phyloP scores from a whole-genome alignment of 257 asterid species.

The Primulina huaijiensis region DNA sequence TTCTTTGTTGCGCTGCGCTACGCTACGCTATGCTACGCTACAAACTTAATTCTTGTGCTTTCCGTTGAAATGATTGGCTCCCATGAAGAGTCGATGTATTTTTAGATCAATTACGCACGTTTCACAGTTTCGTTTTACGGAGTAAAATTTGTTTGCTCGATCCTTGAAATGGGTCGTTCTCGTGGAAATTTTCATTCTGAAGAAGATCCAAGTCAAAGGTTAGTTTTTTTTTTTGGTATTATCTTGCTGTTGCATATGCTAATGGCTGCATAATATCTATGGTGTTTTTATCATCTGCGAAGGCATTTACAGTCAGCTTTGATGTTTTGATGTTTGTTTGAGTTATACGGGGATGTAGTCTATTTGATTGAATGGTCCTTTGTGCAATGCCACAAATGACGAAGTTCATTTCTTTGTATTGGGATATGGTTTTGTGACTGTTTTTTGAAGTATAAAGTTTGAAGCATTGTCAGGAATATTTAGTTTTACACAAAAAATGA shows the following conservation, averaged over 20 bases:
- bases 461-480: background rate
- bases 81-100: background rate
- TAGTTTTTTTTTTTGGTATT: slow-evolving; percentile 10
- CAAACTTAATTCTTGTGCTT: background rate
- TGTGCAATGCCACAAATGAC: background rate
- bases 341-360: background rate
- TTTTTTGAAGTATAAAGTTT: background rate
- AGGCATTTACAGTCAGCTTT: background rate
- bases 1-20: background rate
- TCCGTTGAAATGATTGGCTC: background rate
- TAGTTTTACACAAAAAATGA: background rate
- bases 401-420: no score
- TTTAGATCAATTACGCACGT: slow-evolving; percentile 7
- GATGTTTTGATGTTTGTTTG: background rate
- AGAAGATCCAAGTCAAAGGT: slow-evolving; percentile 89
- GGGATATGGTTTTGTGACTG: background rate
- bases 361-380: background rate
- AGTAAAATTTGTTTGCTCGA: slow-evolving; percentile 5
- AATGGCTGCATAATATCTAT: background rate
- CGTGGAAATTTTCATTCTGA: slow-evolving; percentile 77
- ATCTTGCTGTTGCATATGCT: slow-evolving; percentile 19
- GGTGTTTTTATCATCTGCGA: background rate
- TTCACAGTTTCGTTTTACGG: background rate
- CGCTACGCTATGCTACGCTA: no score
- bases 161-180: slow-evolving; percentile 76